These are phyloP conservation scores for Pythium monospermum DNA, from an alignment of 352 stramenopile genomes.

Conservation along the genomic window DNA sequence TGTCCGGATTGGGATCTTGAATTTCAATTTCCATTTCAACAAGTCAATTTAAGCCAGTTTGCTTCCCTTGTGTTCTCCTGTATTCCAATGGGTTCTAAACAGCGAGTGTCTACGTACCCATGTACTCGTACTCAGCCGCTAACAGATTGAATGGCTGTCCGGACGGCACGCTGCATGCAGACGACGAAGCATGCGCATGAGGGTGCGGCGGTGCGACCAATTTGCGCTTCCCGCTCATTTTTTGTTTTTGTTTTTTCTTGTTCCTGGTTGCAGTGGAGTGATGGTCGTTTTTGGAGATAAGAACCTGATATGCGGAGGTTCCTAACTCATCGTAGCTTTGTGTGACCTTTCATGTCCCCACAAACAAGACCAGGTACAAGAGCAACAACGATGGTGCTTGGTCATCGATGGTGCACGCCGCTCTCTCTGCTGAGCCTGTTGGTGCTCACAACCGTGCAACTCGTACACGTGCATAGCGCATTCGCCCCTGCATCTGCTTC, in stretches of 20 bases:
- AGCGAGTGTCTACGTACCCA: constrained; percentile 27
- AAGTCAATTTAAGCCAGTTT: constrained; percentile 4
- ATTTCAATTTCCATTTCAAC: constrained; percentile 14
- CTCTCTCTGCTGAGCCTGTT: too few relatives aligned
- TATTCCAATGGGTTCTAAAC: too few relatives aligned
- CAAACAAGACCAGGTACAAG: neutral
- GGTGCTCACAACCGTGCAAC: too few relatives aligned
- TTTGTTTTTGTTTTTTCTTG: neutral
- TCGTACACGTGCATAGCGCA: too few relatives aligned
- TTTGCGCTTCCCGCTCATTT: constrained; percentile 22
- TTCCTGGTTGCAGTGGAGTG: constrained; percentile 2
- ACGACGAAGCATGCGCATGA: neutral
- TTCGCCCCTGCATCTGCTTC: too few relatives aligned
- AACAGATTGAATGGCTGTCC: constrained; percentile 34
- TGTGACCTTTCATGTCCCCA: constrained; percentile 7
- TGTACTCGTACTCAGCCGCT: constrained; percentile 61
- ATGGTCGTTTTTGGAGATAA: constrained; percentile 14
- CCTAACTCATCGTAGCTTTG: neutral
- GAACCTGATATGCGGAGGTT: constrained; percentile 5
- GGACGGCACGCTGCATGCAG: neutral
- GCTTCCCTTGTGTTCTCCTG: too few relatives aligned
- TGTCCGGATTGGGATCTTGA: constrained; percentile 76
- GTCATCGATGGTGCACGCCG: neutral
- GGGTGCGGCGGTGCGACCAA: neutral
- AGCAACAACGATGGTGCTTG: neutral